These are phyloP conservation scores for Colletotrichum truncatum DNA, from an alignment of 2,329 filamentous ascomycete species.

Conservation along the genomic window DNA sequence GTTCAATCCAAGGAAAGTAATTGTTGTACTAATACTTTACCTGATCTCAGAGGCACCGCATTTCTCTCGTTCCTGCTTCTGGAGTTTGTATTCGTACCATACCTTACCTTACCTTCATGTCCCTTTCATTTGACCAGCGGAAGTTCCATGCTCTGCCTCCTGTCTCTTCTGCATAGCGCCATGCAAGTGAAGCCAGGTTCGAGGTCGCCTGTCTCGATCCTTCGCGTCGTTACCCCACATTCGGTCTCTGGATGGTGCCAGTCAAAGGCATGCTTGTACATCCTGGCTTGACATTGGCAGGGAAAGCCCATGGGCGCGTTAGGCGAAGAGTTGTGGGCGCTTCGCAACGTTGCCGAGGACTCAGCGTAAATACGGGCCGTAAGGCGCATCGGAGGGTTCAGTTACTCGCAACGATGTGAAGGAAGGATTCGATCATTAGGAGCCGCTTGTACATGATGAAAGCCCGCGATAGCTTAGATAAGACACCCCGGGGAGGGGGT, in stretches of 20 bases:
- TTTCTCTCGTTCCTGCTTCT: background rate
- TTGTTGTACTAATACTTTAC: background rate
- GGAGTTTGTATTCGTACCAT: background rate
- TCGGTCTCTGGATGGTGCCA: background rate
- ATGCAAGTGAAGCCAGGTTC: constrained; percentile 8
- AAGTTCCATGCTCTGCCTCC: background rate
- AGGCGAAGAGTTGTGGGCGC: background rate
- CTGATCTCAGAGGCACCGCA: background rate
- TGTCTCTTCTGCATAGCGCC: background rate
- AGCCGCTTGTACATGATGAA: background rate
- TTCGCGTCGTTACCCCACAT: constrained; percentile 17
- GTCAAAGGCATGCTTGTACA: background rate
- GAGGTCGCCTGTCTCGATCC: constrained; percentile 8
- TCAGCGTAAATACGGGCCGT: background rate
- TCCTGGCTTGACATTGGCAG: background rate
- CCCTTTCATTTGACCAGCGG: background rate
- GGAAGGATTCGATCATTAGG: background rate
- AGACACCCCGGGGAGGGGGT: background rate
- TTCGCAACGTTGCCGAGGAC: background rate
- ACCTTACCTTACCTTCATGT: background rate
- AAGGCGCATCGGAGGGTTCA: background rate
- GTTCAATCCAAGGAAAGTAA: background rate
- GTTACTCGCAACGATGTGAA: background rate
- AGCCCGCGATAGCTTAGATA: constrained; percentile 6
- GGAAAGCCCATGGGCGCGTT: background rate